Base-by-base conservation (phyloP, 441 rosid genomes). In the Populus tomentosa region DNA sequence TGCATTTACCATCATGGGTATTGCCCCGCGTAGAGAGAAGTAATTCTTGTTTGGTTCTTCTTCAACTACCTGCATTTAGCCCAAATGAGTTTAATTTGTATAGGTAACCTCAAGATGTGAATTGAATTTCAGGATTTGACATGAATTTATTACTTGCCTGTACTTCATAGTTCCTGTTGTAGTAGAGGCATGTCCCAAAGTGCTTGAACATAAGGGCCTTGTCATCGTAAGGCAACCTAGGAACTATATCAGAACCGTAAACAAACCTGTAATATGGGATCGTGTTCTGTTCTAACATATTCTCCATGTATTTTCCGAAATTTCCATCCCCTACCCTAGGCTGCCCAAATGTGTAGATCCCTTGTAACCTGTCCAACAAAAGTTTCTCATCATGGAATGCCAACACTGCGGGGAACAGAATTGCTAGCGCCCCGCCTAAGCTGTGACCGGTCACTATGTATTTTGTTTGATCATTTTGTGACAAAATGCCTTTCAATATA, bases 391-490 rank as follows among this genome's bases (percentile, higher is more conserved):
- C 88, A 26, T 89, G 92, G 16, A 86, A 68, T 21, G 81, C 81
- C 56, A 93, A 82, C 69, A 91, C 74, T 35, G 89, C 86, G 1
- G 82, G 72, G 75, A 93, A 91, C 11, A 91, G 81, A 24, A 89
- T 82, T 30, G 95, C 95, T 30, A 93, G 79, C 26, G 94, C 93
- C 35, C 92, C 94, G 23, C 95, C 95, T 75, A 89, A 69, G 65
- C 95, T 91, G 67, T 93, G 95, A 26, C 95, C 95, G 0, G 95
- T 90, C 61, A 93, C 10, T 10, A 93, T 70, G n/a, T 72, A 82
- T 50, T 80, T 84, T 28, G 86, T 79, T 13, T 74, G 40, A 20
- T 80, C 74, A 66, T 89, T 85, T 8, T 83, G 40, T 11, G 69
- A 42, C 40, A 85, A 32, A 9, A 89, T 62, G 1, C 78, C 62